Conservation (phyloP, 176 grass and related monocot genomes). For the Triticum dicoccoides region DNA sequence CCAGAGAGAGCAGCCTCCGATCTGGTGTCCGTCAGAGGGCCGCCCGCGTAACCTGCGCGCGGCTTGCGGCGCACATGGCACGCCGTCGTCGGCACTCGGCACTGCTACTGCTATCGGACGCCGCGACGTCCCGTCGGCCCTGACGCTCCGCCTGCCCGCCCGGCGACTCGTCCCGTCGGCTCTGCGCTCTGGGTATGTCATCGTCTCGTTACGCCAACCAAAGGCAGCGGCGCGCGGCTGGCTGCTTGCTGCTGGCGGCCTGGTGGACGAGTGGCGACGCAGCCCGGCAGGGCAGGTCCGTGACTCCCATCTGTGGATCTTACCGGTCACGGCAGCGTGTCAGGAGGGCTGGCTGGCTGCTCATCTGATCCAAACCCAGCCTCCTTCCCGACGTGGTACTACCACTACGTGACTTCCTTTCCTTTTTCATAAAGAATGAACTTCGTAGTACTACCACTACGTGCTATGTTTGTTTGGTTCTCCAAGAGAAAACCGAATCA, state of each 20-base stretch:
- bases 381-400: not conserved
- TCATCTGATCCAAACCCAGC: not conserved
- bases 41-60: not conserved
- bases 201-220: conserved; percentile 10
- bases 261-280: not conserved
- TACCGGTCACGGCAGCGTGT: conserved; percentile 34
- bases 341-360: not conserved
- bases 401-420: not conserved
- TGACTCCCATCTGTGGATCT: conserved; percentile 21
- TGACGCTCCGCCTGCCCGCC: not conserved
- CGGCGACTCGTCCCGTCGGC: conserved; percentile 17
- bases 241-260: not conserved
- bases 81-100: no score
- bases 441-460: no score
- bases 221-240: conserved; percentile 18
- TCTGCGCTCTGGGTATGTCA: not conserved
- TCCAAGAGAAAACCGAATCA: no score
- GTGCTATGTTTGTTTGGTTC: no score
- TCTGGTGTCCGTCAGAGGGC: not conserved
- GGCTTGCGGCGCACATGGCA: not conserved
- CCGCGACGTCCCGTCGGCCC: conserved; percentile 5
- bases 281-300: not conserved
- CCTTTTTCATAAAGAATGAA: no score
- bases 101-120: not conserved
- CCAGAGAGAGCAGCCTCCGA: not conserved